Percentiles rank a stretch among this genome's conserved stretches.
phyloP scores from a whole-genome alignment of 139 green algal genomes.

The Gonium pectorale region DNA sequence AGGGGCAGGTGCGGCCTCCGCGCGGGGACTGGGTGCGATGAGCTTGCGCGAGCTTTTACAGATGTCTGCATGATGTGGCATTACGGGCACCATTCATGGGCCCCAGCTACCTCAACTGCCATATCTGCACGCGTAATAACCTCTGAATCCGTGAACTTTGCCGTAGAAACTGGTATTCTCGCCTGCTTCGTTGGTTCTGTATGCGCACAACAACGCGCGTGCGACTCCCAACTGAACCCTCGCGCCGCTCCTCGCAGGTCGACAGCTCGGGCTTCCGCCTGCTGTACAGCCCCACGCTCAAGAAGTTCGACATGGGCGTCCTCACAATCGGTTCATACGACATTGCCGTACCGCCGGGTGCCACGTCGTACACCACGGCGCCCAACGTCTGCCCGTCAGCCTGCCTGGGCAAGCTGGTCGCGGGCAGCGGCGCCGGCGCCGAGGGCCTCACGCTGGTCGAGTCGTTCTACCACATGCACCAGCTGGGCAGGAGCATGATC shows the following conservation, averaged over 20 bases:
- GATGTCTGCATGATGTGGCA: too few relatives aligned
- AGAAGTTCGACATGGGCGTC: conserved; percentile 37
- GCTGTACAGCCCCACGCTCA: conserved; percentile 17
- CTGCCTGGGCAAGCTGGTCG: neutral
- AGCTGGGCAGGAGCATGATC: neutral
- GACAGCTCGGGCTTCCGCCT: conserved; percentile 19
- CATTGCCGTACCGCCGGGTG: conserved; percentile 24
- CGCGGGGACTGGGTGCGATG: too few relatives aligned
- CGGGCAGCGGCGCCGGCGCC: neutral
- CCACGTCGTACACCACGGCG: neutral
- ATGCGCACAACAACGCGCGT: too few relatives aligned
- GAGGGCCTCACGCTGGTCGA: neutral
- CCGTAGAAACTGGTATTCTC: too few relatives aligned
- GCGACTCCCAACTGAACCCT: neutral
- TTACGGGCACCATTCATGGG: too few relatives aligned
- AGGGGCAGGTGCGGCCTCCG: conserved; percentile 4
- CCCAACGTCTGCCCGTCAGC: conserved; percentile 1
- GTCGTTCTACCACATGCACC: conserved; percentile 42
- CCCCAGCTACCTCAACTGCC: too few relatives aligned
- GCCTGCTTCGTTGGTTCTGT: too few relatives aligned
- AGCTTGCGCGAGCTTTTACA: too few relatives aligned
- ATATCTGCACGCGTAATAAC: too few relatives aligned
- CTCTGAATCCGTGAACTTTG: too few relatives aligned
- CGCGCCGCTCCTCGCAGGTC: neutral
- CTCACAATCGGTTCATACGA: conserved; percentile 2